phyloP scores from a whole-genome alignment of 164 flowering plant genomes.

The Piper longum region DNA sequence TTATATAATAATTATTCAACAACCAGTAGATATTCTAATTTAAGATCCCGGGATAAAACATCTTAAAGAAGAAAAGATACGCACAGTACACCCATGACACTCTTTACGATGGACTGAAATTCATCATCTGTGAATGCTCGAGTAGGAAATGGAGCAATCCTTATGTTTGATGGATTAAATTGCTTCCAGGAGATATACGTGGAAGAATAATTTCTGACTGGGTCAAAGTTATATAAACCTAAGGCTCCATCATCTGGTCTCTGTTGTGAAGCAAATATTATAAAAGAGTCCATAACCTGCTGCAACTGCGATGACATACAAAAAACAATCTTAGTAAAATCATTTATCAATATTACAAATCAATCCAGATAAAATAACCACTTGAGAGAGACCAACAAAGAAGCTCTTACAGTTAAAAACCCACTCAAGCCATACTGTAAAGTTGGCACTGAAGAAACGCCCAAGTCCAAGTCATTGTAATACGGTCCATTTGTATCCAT shows the following conservation, averaged over 20 bases:
- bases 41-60: no score
- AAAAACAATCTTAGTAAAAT: not conserved
- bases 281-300: constrained; percentile 84
- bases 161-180: constrained; percentile 60
- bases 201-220: constrained; percentile 11
- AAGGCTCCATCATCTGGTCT: constrained; percentile 10
- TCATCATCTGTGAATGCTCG: constrained; percentile 92
- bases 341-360: not conserved
- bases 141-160: constrained; percentile 95
- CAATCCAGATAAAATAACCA: not conserved
- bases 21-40: no score
- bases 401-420: constrained; percentile 68
- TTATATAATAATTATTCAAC: not conserved
- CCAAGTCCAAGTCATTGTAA: constrained; percentile 83
- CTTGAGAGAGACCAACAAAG: constrained; percentile 7
- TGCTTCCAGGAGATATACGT: constrained; percentile 31
- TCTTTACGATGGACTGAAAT: constrained; percentile 85
- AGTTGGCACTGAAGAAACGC: constrained; percentile 54
- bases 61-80: constrained; percentile 9
- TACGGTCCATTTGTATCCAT: constrained; percentile 93
- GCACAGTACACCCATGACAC: constrained; percentile 91
- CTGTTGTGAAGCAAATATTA: constrained; percentile 72
- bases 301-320: constrained; percentile 60
- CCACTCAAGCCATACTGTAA: constrained; percentile 95
- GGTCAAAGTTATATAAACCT: constrained; percentile 10